Evolutionary conservation across 169 alveolate species (phyloP).

Genomic region (Prorocentrum cordatum): DNA sequence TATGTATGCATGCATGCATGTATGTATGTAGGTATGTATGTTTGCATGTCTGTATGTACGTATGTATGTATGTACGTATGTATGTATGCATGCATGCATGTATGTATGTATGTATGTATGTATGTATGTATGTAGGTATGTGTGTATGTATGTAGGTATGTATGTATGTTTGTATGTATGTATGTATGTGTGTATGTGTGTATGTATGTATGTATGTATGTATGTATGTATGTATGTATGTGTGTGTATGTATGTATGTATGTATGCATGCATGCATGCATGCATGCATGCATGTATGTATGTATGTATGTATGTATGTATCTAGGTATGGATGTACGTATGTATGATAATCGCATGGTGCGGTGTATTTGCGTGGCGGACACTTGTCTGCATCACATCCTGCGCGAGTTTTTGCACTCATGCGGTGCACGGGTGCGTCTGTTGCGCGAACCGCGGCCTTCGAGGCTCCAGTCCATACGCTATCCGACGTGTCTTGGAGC

Average conservation of each 20-base stretch:
- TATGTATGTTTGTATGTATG: neutral
- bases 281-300: neutral
- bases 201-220: neutral
- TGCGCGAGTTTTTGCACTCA: no score
- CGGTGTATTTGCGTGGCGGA: no score
- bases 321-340: neutral
- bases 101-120: neutral
- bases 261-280: neutral
- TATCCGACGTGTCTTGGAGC: no score
- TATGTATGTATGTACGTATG: no score
- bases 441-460: no score
- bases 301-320: neutral
- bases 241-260: neutral
- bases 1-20: no score
- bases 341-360: no score
- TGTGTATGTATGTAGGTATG: neutral
- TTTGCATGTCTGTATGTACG: no score
- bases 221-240: neutral
- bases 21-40: no score
- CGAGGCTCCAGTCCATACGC: no score
- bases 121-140: neutral
- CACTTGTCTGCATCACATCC: no score
- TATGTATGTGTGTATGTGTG: neutral
- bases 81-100: neutral
- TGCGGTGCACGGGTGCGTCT: no score